These are phyloP conservation scores for Aspergillus steynii DNA, from an alignment of 495 filamentous ascomycete genomes.

Conservation along the genomic window DNA sequence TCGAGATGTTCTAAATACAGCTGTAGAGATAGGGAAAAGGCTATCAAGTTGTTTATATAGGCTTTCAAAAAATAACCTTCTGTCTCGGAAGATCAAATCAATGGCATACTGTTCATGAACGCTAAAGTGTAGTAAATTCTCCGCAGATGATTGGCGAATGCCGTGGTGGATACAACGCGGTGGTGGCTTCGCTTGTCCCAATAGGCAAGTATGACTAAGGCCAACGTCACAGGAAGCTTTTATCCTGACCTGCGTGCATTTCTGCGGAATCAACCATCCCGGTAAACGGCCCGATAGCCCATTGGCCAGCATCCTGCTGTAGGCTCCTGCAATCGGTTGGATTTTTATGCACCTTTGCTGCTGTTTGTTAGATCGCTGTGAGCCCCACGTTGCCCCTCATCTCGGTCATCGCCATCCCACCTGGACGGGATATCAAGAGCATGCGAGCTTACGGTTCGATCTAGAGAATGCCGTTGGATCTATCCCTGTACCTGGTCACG, in stretches of 20 bases:
- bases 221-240: background rate
- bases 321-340: background rate
- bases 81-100: no score
- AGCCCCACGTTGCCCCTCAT: constrained; percentile 1
- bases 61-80: no score
- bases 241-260: background rate
- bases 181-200: no score
- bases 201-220: background rate
- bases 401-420: background rate
- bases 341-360: background rate
- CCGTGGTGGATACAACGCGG: no score
- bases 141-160: no score
- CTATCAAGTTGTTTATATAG: no score
- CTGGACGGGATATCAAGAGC: background rate
- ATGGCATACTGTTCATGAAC: no score
- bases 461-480: constrained; percentile 46
- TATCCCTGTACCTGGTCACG: constrained; percentile 85
- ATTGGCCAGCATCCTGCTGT: background rate
- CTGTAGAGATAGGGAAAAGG: no score
- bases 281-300: background rate
- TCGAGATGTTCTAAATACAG: no score
- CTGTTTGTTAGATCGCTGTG: background rate
- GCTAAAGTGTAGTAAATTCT: no score
- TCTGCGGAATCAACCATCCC: background rate
- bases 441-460: background rate